These are phyloP conservation scores for Boletus subparvulus DNA, from an alignment of 768 basidiomycete species.

Conservation along the genomic window DNA sequence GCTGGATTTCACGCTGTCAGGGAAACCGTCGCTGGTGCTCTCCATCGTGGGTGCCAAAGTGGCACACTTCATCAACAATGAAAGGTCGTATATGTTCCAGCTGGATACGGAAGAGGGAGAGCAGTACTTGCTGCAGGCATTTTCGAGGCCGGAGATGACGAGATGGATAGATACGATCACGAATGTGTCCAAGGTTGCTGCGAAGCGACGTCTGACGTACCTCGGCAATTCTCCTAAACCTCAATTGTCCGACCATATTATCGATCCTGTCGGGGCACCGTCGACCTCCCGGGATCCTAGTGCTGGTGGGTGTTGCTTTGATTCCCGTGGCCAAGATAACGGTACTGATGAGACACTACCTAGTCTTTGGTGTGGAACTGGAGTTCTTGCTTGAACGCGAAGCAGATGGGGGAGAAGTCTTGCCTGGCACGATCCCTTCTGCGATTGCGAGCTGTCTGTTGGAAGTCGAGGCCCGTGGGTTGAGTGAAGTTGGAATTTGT, in stretches of 20 bases:
- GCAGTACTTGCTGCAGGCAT: conserved; percentile 75
- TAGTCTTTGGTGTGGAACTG: conserved; percentile 78
- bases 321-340: not conserved
- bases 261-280: conserved; percentile 48
- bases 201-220: conserved; percentile 78
- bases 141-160: conserved; percentile 66
- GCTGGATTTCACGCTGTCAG: conserved; percentile 68
- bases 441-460: conserved; percentile 63
- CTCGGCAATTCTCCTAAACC: conserved; percentile 75
- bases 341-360: conserved; percentile 5
- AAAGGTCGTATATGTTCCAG: conserved; percentile 80
- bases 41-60: conserved; percentile 73
- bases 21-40: conserved; percentile 74
- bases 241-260: conserved; percentile 70
- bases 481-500: conserved; percentile 85
- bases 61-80: conserved; percentile 71
- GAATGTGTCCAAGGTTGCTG: conserved; percentile 67
- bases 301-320: conserved; percentile 52
- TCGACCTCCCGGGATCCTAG: conserved; percentile 66
- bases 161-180: conserved; percentile 78
- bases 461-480: conserved; percentile 73
- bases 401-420: conserved; percentile 45
- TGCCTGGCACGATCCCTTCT: conserved; percentile 60
- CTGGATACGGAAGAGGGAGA: conserved; percentile 87
- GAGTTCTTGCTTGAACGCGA: conserved; percentile 70